A percentile compares a stretch with the other conserved stretches of the same genome.
Evolutionary conservation across 176 grass and related monocot genomes (phyloP).

Genomic region (Poa pratensis): DNA sequence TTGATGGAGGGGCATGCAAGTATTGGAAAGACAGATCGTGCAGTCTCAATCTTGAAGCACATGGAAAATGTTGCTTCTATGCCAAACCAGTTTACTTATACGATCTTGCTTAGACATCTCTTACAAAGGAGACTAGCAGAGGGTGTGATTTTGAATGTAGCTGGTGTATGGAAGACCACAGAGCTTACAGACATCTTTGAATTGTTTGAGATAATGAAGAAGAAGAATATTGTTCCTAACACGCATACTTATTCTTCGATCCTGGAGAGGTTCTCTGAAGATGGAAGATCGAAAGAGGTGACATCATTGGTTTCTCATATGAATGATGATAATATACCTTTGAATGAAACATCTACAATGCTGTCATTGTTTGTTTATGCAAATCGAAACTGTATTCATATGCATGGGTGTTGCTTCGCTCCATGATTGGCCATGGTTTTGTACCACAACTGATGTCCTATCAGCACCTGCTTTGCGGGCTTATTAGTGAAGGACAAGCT

Average conservation of each 20-base stretch:
- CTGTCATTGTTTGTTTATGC: conserved; percentile 57
- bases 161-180: conserved; percentile 53
- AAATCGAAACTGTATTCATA: conserved; percentile 54
- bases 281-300: conserved; percentile 50
- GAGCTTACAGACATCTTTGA: conserved; percentile 51
- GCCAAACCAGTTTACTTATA: conserved; percentile 56
- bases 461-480: conserved; percentile 57
- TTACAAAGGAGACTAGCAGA: conserved; percentile 39
- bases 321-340: conserved; percentile 50
- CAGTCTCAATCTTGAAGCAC: conserved; percentile 53
- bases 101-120: conserved; percentile 64
- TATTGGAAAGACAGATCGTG: conserved; percentile 53
- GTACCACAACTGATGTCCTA: conserved; percentile 58
- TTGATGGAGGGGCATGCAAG: conserved; percentile 54
- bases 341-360: conserved; percentile 50
- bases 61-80: conserved; percentile 56
- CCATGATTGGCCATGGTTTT: conserved; percentile 58
- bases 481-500: conserved; percentile 54
- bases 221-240: conserved; percentile 35
- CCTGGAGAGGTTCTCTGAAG: conserved; percentile 53
- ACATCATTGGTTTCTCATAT: conserved; percentile 55
- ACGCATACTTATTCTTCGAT: conserved; percentile 49
- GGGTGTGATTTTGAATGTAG: background rate
- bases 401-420: conserved; percentile 47
- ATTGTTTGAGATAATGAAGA: conserved; percentile 51